Conservation (phyloP, 2,329 filamentous ascomycete species). For the Lasiodiplodia theobromae region DNA sequence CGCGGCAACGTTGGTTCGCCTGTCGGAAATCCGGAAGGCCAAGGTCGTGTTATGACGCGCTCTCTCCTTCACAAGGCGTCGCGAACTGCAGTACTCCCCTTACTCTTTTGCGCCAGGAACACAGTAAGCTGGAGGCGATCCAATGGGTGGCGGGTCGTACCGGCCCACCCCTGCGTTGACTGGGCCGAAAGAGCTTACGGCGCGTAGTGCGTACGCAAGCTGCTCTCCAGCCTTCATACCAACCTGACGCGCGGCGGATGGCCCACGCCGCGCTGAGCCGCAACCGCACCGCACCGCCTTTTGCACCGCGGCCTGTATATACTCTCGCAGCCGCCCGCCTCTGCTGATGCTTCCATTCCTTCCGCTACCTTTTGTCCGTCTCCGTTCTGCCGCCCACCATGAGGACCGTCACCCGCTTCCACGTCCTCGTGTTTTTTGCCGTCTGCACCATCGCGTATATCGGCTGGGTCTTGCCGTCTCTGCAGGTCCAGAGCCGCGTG, state of each 20-base stretch:
- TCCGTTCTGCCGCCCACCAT: constrained; percentile 33
- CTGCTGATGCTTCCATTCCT: neutral
- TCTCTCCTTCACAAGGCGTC: constrained; percentile 2
- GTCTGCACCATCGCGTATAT: constrained; percentile 42
- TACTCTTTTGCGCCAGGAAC: neutral
- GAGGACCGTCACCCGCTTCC: constrained; percentile 43
- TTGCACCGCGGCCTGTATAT: constrained; percentile 9
- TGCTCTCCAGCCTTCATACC: constrained; percentile 15
- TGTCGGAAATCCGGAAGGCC: constrained; percentile 8
- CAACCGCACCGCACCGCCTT: neutral
- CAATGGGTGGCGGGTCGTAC: neutral
- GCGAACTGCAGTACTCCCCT: neutral
- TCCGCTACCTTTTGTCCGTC: neutral
- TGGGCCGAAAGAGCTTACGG: constrained; percentile 15
- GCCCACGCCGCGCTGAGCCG: constrained; percentile 24
- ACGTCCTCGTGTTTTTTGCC: constrained; percentile 37
- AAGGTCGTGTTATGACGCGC: neutral
- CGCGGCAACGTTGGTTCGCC: constrained; percentile 7
- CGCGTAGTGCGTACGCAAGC: constrained; percentile 24
- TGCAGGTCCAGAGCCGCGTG: constrained; percentile 39
- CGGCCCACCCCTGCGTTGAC: constrained; percentile 14
- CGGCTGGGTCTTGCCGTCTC: constrained; percentile 40
- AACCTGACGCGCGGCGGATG: constrained; percentile 19
- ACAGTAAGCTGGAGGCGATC: neutral
- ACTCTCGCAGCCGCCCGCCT: neutral